Conservation (phyloP, 805 yeast genomes). For the Candida nanaspora region DNA sequence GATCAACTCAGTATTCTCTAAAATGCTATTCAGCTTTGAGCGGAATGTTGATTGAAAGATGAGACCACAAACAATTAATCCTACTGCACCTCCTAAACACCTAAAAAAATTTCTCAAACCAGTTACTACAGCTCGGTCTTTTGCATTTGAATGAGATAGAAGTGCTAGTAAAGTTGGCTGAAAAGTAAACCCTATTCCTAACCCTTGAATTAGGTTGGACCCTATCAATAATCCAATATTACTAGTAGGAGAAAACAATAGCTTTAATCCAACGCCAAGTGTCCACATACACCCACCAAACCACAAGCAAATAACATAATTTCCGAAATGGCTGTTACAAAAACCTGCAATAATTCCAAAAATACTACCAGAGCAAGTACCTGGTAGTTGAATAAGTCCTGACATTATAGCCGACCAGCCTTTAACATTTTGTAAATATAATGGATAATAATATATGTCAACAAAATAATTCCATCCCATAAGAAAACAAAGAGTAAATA, state of each 20-base stretch:
- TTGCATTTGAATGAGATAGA: constrained; percentile 37
- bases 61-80: constrained; percentile 26
- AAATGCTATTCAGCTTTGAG: neutral
- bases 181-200: constrained; percentile 40
- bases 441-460: constrained; percentile 38
- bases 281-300: constrained; percentile 30
- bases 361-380: constrained; percentile 21
- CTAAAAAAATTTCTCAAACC: constrained; percentile 45
- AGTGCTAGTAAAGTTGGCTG: constrained; percentile 46
- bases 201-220: constrained; percentile 28
- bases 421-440: constrained; percentile 35
- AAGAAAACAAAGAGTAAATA: constrained; percentile 29
- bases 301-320: constrained; percentile 26
- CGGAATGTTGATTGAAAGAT: constrained; percentile 8
- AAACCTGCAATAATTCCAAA: constrained; percentile 38
- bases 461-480: constrained; percentile 42
- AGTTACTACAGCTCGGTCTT: constrained; percentile 48
- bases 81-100: constrained; percentile 50
- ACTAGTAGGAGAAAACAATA: constrained; percentile 23
- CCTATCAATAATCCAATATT: constrained; percentile 27
- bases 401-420: constrained; percentile 32
- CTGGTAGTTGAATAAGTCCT: constrained; percentile 35
- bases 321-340: constrained; percentile 32
- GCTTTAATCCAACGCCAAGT: constrained; percentile 30
- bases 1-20: neutral